Evolutionary conservation across 139 green algal species (phyloP).

Genomic region (Spirogloea muscicola): DNA sequence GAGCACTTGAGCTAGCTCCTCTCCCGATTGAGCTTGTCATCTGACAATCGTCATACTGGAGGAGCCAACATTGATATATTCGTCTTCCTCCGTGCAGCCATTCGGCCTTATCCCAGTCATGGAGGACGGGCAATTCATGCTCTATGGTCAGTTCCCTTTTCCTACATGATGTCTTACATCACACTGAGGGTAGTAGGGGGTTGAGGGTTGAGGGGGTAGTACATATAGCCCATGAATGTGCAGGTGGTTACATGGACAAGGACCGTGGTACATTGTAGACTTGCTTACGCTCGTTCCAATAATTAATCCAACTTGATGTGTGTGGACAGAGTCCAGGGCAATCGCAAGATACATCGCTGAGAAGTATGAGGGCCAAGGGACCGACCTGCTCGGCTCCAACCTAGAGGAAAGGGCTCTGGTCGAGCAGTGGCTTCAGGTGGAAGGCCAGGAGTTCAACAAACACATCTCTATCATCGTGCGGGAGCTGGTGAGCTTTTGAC

Average conservation of each 20-base stretch:
- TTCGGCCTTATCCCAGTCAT: constrained; percentile 32
- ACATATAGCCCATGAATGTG: neutral
- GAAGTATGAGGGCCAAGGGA: constrained; percentile 29
- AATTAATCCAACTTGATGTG: no score
- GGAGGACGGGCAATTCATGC: constrained; percentile 17
- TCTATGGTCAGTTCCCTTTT: constrained; percentile 5
- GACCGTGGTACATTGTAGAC: no score
- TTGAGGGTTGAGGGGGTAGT: no score
- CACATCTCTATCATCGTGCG: constrained; percentile 23
- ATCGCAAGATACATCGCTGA: constrained; percentile 25
- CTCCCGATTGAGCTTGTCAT: neutral
- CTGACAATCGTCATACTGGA: neutral
- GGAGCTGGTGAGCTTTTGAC: no score
- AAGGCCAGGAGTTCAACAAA: constrained; percentile 31
- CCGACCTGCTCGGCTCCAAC: constrained; percentile 12
- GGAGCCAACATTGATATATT: neutral
- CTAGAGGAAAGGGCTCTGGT: constrained; percentile 29
- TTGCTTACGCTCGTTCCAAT: no score
- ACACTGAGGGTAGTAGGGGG: neutral
- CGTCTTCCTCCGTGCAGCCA: constrained; percentile 18
- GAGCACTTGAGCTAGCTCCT: neutral
- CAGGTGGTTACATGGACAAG: neutral
- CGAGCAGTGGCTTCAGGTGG: constrained; percentile 46
- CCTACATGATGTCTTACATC: neutral
- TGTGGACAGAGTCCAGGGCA: constrained; percentile 19